Evolutionary conservation across 129 eudicot genomes (phyloP), one percentile per base, ranked within the genome.

Genomic region (Erigeron canadensis): DNA sequence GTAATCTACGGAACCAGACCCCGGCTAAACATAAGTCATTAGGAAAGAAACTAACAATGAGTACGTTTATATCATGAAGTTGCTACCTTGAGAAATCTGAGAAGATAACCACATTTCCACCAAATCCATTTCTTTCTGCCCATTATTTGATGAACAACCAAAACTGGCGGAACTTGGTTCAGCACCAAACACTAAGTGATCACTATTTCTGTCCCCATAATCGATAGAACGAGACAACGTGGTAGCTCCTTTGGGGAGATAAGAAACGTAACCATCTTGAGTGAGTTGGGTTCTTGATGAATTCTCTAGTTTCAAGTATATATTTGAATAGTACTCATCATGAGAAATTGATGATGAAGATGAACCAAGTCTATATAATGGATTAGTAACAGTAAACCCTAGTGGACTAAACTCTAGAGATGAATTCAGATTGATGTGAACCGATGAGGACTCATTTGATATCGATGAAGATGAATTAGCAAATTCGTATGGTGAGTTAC

Each of bases 111-210:
- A 73, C 88, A 86, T 81, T 79, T 86, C 92, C 47, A 84, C 64
- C 74, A 86, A 37, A 80, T 84, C 92, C 86, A 86, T 75, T 60
- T 86, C 92, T 65, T 76, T 81, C 38, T 46, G 71, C 46, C 80
- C 77, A 16, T 47, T 65, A 16, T 47, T 65, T 5, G 69, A 37
- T 19, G 65, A 69, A 47, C 64, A 73, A 57, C 63, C 71, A 19
- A 22, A 63, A 17, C 44, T 63, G 46, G 23, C 70, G n/a, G 9
- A 38, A 47, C 57, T 77, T 23, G 74, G 40, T 67, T n/a, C 79
- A 5, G 43, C 48, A 63, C 69, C 48, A 56, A 71, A 19, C n/a
- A 79, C 21, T 41, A 74, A 41, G 8, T n/a, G n/a, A n/a, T 47
- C 75, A 41, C 56, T 77, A 18, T 62, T 74, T 21, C 19, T 65